Evolutionary conservation across 2,329 filamentous ascomycete genomes (phyloP), one percentile per base, ranked within the genome.

Genomic region (Aspergillus sergii): DNA sequence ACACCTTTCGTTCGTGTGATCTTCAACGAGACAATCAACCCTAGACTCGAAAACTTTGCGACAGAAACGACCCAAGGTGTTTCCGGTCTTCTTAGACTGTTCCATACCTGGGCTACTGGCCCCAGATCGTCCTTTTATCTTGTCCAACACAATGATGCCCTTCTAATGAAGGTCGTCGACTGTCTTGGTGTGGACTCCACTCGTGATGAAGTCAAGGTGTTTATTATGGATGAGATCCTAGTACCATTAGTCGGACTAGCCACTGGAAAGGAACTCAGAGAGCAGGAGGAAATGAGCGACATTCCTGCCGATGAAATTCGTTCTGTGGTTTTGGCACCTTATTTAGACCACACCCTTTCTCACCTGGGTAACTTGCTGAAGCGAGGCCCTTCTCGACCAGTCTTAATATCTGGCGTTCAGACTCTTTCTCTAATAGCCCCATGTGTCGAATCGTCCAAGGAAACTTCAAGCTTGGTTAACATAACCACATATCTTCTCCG

Each of bases 41-140:
- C 92, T 21, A 86, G 93, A 67, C 82, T 98, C 21, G 86, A 90
- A 2, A 92, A 91, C 62, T 86, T 99, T 59, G 88, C 93, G 0
- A 83, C 86, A 6, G 95, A 99, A 79, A 97, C 92, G 50, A 91
- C 93, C 0, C 94, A 99, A 74, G 92, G 93, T 16, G 84, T 97
- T 9, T 98, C 95, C 3, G 91, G 90, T 19, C 86, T 93, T 46
- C 85, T 97, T 65, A 89, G 90, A 66, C 82, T 99, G 6, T 88
- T 99, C 66, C 88, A 88, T 4, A 91, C 91, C 1, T 97, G 94
- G 91, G 89, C 92, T 4, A 85, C 86, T 62, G 84, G 90, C 26
- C 83, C 87, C 0, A 85, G 83, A 64, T 89, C 88, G 1, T 88
- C 89, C 1, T 73, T 89, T 8, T 92, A 95, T 70, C 83, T 99